Base-by-base conservation (phyloP, 2,329 filamentous ascomycete genomes). In the Fusarium sacchari region DNA sequence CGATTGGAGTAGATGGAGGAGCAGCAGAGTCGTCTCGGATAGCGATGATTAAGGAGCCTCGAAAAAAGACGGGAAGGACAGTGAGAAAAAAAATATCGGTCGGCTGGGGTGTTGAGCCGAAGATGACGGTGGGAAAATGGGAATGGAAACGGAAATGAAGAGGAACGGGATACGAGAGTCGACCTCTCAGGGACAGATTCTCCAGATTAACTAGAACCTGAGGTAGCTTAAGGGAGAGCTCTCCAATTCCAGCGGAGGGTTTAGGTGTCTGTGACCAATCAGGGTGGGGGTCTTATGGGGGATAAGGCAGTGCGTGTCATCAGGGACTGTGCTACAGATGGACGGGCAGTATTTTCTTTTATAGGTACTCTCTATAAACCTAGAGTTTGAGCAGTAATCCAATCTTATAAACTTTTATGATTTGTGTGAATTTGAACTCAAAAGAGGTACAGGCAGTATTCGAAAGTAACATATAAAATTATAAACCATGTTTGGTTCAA, bases 161-260 rank as follows among this genome's bases (percentile, higher is more conserved):
- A 58, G 56, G 60, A 72, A 56, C 28, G 47, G 52, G 36, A 68
- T 71, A 68, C 67, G 62, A 73, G 69, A 71, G 52, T 53, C 53
- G 64, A 37, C 22, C 22, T 60, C 32, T 36, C 47, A 61, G 56
- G 64, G 67, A 74, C 59, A 72, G 42, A 39, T 58, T 49, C 55
- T 58, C 40, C 60, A 65, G 39, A 59, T 37, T 39, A 32, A 49
- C 46, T 47, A 36, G 60, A 55, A 59, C 40, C 58, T 52, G 68
- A 72, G 62, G 67, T 60, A 32, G n/a, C n/a, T n/a, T n/a, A 65
- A 74, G 72, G 71, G 72, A 74, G 72, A 72, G 58, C 71, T 74
- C 57, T 52, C 56, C 28, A 71, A 60, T 63, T 74, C 43, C 42
- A 74, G 40, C 34, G 36, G 32, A 61, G 61, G 67, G 72, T 64